A percentile compares a stretch with the other conserved stretches of the same genome.
Evolutionary conservation across 1,284 basidiomycete genomes (phyloP).

Genomic region (Ganoderma lucidum): DNA sequence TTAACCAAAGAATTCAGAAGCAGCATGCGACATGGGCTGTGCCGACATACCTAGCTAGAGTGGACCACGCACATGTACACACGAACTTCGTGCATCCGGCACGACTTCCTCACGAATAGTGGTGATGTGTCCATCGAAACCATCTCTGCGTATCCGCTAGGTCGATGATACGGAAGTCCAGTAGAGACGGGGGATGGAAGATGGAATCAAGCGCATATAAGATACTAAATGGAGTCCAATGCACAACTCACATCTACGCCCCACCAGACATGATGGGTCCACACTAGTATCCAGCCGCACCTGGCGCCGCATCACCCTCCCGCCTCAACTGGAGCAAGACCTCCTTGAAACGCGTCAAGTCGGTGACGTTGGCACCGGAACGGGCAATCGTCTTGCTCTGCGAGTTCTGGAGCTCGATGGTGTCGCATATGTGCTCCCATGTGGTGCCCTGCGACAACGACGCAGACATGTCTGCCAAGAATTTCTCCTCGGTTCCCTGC

Average conservation of each 20-base stretch:
- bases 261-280: background rate
- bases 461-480: conserved; percentile 76
- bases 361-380: conserved; percentile 87
- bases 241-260: conserved; percentile 12
- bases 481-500: conserved; percentile 90
- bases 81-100: background rate
- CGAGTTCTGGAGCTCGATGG: conserved; percentile 93
- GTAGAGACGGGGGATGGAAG: background rate
- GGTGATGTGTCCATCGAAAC: background rate
- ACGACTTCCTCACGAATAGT: background rate
- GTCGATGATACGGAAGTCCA: background rate
- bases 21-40: background rate
- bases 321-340: conserved; percentile 86
- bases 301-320: conserved; percentile 91
- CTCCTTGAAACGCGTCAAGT: conserved; percentile 93
- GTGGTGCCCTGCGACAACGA: conserved; percentile 92
- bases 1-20: background rate
- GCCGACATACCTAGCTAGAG: background rate
- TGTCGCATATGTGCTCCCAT: conserved; percentile 93
- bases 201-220: conserved; percentile 4
- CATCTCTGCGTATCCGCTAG: background rate
- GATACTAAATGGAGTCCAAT: conserved; percentile 10
- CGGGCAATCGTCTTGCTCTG: conserved; percentile 96
- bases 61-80: background rate
- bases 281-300: conserved; percentile 85